phyloP scores from a whole-genome alignment of 2,329 filamentous ascomycete genomes.

The Elsinoe ampelina region DNA sequence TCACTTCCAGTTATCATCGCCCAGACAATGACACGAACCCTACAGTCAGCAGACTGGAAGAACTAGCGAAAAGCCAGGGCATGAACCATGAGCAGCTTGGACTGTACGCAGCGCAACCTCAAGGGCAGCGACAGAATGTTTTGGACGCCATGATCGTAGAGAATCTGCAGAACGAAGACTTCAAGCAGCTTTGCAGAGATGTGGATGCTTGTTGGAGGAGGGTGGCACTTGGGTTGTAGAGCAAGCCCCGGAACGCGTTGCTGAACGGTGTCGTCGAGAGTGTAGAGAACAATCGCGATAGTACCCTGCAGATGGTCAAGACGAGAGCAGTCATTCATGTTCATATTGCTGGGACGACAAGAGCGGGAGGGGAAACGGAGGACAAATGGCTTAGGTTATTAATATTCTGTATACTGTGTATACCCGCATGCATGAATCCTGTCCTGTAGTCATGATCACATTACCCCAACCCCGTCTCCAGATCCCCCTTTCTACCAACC shows the following conservation, averaged over 20 bases:
- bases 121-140: slow-evolving; percentile 33
- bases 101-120: slow-evolving; percentile 31
- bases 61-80: neutral
- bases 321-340: neutral
- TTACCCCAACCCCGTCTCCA: neutral
- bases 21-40: neutral
- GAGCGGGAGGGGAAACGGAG: too few species aligned
- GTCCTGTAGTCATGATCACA: too few species aligned
- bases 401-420: too few species aligned
- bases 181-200: slow-evolving; percentile 43
- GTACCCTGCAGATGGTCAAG: too few species aligned
- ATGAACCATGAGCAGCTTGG: slow-evolving; percentile 11
- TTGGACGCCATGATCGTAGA: slow-evolving; percentile 44
- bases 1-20: neutral
- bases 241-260: neutral
- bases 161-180: slow-evolving; percentile 41
- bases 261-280: neutral
- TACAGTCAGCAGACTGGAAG: too few species aligned
- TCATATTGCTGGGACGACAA: too few species aligned
- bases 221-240: slow-evolving; percentile 35
- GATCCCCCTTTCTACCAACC: neutral
- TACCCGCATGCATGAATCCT: too few species aligned
- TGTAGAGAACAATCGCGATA: neutral
- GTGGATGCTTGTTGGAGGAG: slow-evolving; percentile 41
- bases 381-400: too few species aligned